A percentile compares a stretch with the other conserved stretches of the same genome.
phyloP scores from a whole-genome alignment of 2,329 filamentous ascomycete genomes.

The Trichoderma harzianum region DNA sequence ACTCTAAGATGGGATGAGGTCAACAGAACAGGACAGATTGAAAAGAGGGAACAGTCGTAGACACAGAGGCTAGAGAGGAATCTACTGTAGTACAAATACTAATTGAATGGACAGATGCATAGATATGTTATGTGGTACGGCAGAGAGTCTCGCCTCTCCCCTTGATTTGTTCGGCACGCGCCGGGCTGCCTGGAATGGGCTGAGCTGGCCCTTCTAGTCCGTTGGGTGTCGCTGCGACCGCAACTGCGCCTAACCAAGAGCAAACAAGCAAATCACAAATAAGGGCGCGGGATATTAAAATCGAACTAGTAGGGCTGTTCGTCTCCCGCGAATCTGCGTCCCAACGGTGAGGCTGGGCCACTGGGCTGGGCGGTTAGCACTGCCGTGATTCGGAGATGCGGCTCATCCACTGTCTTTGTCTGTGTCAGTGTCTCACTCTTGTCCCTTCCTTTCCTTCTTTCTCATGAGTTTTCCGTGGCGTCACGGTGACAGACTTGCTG shows the following conservation, averaged over 20 bases:
- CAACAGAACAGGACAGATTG: not conserved
- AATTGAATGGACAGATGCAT: not conserved
- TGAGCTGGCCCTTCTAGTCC: not conserved
- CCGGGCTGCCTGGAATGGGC: not conserved
- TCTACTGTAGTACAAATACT: not conserved
- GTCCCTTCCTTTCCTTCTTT: not conserved
- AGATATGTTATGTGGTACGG: not conserved
- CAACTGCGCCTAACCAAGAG: not conserved
- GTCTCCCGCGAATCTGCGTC: slow-evolving; percentile 2
- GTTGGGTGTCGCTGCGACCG: not conserved
- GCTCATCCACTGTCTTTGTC: not conserved
- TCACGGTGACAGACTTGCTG: not conserved
- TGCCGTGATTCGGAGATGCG: slow-evolving; percentile 3
- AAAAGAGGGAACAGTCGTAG: not conserved
- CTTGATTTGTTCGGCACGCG: slow-evolving; percentile 6
- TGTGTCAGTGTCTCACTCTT: not conserved
- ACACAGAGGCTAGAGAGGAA: not conserved
- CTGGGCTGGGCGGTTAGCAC: not conserved
- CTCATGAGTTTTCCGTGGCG: not conserved
- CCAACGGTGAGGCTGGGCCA: not conserved
- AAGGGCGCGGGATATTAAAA: not conserved
- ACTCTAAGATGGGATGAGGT: not conserved
- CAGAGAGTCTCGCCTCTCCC: not conserved
- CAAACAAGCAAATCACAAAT: not conserved
- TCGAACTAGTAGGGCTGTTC: slow-evolving; percentile 9